These are phyloP conservation scores for Amauroascus verrucosus DNA, from an alignment of 2,329 filamentous ascomycete species.

Conservation along the genomic window DNA sequence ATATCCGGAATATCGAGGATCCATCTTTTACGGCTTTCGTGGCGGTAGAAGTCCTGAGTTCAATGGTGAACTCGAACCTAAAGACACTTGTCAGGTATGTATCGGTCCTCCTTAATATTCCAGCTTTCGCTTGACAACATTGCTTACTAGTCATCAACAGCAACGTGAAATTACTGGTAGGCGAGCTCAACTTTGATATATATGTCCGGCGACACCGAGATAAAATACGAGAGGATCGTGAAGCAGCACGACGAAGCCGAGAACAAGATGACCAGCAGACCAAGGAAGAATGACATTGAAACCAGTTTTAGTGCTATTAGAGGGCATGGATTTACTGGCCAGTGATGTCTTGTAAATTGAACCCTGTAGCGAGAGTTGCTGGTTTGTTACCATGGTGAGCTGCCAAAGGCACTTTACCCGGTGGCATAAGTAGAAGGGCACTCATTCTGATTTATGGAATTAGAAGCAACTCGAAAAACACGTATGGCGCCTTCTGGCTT, in stretches of 20 bases:
- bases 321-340: no score
- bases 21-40: constrained; percentile 64
- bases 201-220: constrained; percentile 13
- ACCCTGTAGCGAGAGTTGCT: no score
- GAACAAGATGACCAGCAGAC: background rate
- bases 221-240: background rate
- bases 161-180: constrained; percentile 25
- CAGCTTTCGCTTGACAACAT: background rate
- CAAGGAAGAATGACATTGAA: background rate
- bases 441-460: no score
- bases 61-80: constrained; percentile 24
- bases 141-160: constrained; percentile 16
- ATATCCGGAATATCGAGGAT: constrained; percentile 54
- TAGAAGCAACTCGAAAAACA: no score
- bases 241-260: background rate
- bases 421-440: no score
- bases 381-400: no score
- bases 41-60: constrained; percentile 51
- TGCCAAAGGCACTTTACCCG: no score
- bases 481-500: no score
- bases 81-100: constrained; percentile 25
- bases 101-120: no score
- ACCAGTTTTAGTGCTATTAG: background rate
- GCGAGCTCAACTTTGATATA: constrained; percentile 27
- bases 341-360: no score